Conservation (phyloP, 352 stramenopile species). For the Pythium grandisporangium region DNA sequence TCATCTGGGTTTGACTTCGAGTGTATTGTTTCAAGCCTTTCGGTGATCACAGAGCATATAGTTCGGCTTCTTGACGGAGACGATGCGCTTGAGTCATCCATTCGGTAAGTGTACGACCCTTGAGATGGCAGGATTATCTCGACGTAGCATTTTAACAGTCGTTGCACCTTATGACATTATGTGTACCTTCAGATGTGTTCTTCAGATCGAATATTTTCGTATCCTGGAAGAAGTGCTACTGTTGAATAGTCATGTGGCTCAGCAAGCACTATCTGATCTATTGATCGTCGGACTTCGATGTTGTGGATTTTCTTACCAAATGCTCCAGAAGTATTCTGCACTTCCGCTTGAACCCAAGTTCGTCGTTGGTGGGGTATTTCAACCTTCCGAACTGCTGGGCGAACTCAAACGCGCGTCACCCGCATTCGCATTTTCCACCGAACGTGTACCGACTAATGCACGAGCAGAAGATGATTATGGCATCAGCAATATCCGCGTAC, state of each 20-base stretch:
- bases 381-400: neutral
- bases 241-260: constrained; percentile 2
- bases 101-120: too few species aligned
- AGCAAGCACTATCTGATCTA: neutral
- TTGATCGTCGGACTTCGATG: constrained; percentile 3
- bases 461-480: constrained; percentile 42
- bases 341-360: constrained; percentile 4
- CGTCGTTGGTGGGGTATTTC: too few species aligned
- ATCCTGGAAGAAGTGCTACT: constrained; percentile 36
- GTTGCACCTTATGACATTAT: too few species aligned
- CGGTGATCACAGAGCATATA: constrained; percentile 5
- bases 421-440: too few species aligned
- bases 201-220: constrained; percentile 55
- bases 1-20: too few species aligned
- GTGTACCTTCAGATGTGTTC: constrained; percentile 42
- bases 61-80: constrained; percentile 17
- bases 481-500: constrained; percentile 28
- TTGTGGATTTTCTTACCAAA: constrained; percentile 2
- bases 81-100: neutral
- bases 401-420: neutral
- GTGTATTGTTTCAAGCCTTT: too few species aligned
- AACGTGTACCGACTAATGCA: too few species aligned
- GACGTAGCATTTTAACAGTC: too few species aligned
- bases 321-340: constrained; percentile 6
- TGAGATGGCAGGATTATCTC: too few species aligned